These are phyloP conservation scores for Trichosporon inkin DNA, from an alignment of 1,284 basidiomycete species.

Conservation along the genomic window DNA sequence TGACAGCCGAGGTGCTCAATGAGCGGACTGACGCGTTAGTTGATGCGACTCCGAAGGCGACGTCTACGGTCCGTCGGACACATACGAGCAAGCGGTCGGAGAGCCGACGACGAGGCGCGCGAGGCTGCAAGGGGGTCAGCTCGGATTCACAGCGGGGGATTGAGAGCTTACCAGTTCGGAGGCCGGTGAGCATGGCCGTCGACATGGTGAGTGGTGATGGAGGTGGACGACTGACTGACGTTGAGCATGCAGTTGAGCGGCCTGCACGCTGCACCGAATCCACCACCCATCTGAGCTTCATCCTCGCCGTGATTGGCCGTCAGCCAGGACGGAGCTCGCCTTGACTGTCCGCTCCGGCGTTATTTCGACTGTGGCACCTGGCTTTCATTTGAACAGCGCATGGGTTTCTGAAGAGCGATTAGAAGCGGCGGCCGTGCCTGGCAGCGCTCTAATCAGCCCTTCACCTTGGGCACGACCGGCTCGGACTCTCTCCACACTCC, in stretches of 20 bases:
- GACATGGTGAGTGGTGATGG: slow-evolving; percentile 28
- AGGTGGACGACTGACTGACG: slow-evolving; percentile 5
- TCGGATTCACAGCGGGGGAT: neutral
- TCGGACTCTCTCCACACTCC: slow-evolving; percentile 6
- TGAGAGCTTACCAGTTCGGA: slow-evolving; percentile 31
- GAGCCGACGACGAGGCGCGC: slow-evolving; percentile 34
- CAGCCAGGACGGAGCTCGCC: neutral
- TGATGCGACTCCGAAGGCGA: neutral
- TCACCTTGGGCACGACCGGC: no score
- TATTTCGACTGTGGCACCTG: slow-evolving; percentile 8
- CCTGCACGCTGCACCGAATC: slow-evolving; percentile 1
- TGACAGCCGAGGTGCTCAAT: slow-evolving; percentile 5
- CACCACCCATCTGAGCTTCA: slow-evolving; percentile 8
- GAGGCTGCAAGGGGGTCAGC: slow-evolving; percentile 12
- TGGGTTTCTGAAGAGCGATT: neutral
- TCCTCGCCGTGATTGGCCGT: slow-evolving; percentile 1
- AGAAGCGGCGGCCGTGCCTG: neutral
- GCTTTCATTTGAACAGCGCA: neutral
- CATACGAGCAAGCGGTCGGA: slow-evolving; percentile 33
- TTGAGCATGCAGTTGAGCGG: slow-evolving; percentile 4
- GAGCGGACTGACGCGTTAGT: neutral
- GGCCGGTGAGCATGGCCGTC: slow-evolving; percentile 31
- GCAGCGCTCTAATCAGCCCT: neutral
- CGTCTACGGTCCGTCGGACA: slow-evolving; percentile 26
- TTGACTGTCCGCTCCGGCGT: slow-evolving; percentile 2